A percentile compares a stretch with the other conserved stretches of the same genome.
These are phyloP conservation scores for Kewa caespitosa DNA, from an alignment of 179 eudicot genomes.

Conservation along the genomic window DNA sequence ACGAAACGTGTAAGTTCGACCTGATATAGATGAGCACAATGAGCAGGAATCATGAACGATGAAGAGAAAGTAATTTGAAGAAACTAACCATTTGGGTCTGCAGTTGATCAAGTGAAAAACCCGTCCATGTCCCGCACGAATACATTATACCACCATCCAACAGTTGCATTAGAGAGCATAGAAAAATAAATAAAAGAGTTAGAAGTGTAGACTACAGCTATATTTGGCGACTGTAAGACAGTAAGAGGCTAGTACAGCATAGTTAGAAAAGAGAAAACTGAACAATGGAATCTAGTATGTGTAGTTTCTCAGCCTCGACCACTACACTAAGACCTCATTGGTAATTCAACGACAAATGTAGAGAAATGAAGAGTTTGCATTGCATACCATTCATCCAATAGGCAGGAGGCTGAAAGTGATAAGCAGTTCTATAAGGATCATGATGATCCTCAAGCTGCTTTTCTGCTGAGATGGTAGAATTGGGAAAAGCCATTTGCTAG, in stretches of 20 bases:
- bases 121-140: neutral
- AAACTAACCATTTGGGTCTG: slow-evolving; percentile 30
- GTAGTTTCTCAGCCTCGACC: too few species aligned
- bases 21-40: too few species aligned
- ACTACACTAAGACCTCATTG: too few species aligned
- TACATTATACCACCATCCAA: neutral
- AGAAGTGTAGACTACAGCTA: too few species aligned
- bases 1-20: too few species aligned
- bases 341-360: neutral
- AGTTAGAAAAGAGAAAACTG: neutral
- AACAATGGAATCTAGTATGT: too few species aligned
- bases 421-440: slow-evolving; percentile 38
- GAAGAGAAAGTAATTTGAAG: neutral
- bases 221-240: too few species aligned
- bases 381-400: slow-evolving; percentile 52
- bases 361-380: neutral
- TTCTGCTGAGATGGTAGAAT: too few species aligned
- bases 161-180: neutral
- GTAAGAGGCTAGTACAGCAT: neutral
- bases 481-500: too few species aligned
- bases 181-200: too few species aligned
- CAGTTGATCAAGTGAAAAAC: neutral
- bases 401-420: slow-evolving; percentile 45
- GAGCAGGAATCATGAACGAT: neutral
- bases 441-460: neutral